Conservation (phyloP, 164 flowering plant genomes). For the Taxillus chinensis region DNA sequence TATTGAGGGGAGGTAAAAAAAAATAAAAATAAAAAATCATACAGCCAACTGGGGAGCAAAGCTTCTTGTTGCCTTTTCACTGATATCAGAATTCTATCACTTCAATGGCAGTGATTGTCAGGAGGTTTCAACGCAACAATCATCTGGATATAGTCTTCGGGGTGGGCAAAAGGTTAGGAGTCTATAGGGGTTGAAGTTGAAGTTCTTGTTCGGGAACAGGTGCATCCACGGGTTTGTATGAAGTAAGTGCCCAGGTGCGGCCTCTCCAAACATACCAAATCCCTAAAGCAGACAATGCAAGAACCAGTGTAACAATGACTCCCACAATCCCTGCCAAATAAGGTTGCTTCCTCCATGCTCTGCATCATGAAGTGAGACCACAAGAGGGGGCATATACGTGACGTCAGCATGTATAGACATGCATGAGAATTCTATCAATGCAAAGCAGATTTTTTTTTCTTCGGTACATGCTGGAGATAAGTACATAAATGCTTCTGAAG, state of each 20-base stretch:
- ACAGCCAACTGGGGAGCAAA: too few species aligned
- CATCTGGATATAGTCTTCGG: neutral
- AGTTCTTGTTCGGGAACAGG: conserved; percentile 2
- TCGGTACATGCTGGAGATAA: too few species aligned
- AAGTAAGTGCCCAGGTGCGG: neutral
- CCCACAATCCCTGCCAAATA: neutral
- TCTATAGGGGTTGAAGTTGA: neutral
- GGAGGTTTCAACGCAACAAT: neutral
- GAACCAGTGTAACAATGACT: neutral
- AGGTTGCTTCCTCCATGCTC: neutral
- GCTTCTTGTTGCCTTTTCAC: neutral
- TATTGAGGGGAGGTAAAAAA: too few species aligned
- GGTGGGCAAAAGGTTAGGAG: neutral
- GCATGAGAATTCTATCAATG: too few species aligned
- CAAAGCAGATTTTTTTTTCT: too few species aligned
- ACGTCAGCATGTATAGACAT: too few species aligned
- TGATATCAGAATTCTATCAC: neutral
- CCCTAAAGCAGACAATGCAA: neutral
- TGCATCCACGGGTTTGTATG: neutral
- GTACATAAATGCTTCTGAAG: too few species aligned
- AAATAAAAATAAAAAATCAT: too few species aligned
- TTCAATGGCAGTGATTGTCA: neutral
- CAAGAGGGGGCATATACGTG: neutral
- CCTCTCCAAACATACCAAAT: neutral
- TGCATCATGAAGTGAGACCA: neutral